Percentiles rank a stretch among this genome's conserved stretches.
Evolutionary conservation across 441 rosid genomes (phyloP).

Genomic region (Jatropha multifida): DNA sequence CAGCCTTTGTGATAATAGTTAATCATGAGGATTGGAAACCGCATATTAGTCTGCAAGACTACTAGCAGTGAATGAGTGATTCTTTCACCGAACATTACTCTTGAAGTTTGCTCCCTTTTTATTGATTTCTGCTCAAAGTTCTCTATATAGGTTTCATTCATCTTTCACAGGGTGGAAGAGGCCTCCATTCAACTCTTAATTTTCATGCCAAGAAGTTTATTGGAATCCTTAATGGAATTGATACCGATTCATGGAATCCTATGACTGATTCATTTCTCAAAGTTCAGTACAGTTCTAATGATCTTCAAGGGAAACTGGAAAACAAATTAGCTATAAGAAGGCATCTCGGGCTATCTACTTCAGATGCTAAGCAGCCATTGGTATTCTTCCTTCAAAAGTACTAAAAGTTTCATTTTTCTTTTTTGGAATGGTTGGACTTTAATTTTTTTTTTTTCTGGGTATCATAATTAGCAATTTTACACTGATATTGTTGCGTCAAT

Average conservation of each 20-base stretch:
- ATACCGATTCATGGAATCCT: conserved; percentile 93
- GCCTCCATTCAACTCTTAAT: conserved; percentile 85
- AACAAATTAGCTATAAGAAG: conserved; percentile 65
- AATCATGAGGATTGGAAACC: background rate
- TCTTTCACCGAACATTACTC: background rate
- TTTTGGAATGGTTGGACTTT: background rate
- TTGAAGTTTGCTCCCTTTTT: background rate
- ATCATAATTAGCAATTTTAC: background rate
- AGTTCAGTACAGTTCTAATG: conserved; percentile 72
- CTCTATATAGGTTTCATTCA: conserved; percentile 3
- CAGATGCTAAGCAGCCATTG: conserved; percentile 64
- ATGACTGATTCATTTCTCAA: conserved; percentile 67
- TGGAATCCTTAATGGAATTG: conserved; percentile 93
- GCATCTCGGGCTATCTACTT: conserved; percentile 74
- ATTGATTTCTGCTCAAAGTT: conserved; percentile 12
- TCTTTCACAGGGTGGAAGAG: conserved; percentile 75
- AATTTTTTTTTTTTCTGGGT: background rate
- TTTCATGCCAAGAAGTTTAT: conserved; percentile 80
- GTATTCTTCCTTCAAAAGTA: conserved; percentile 40
- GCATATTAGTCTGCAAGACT: background rate
- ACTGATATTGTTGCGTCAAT: background rate
- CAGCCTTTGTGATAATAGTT: background rate
- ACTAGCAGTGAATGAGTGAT: background rate
- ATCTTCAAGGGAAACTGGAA: conserved; percentile 86
- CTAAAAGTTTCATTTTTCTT: background rate